Evolutionary conservation across 208 protist species (phyloP).

Genomic region (Leishmania arabica): DNA sequence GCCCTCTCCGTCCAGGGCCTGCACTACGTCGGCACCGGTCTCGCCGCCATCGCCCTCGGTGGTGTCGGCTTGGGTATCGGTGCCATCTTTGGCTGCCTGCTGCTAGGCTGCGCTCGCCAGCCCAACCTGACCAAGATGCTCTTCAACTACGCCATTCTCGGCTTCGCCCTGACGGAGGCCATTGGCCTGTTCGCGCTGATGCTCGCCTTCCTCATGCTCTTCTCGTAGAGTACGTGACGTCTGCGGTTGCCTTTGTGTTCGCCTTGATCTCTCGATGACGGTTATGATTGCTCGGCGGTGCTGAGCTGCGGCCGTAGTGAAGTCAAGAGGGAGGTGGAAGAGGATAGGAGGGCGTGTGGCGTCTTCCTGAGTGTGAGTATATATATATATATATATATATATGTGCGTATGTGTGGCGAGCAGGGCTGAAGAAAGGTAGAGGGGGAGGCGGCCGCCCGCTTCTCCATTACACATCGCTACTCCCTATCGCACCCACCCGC

Average conservation of each 20-base stretch:
- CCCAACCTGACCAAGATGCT: slow-evolving; percentile 81
- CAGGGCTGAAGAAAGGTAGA: neutral
- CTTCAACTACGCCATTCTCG: slow-evolving; percentile 87
- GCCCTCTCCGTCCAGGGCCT: slow-evolving; percentile 73
- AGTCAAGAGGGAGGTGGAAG: neutral
- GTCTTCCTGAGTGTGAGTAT: neutral
- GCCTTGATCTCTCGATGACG: neutral
- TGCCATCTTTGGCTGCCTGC: slow-evolving; percentile 72
- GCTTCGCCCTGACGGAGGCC: slow-evolving; percentile 85
- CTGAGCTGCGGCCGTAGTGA: neutral
- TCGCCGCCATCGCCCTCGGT: slow-evolving; percentile 75
- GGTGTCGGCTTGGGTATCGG: slow-evolving; percentile 73
- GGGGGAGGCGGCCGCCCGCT: neutral
- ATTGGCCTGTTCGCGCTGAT: slow-evolving; percentile 87
- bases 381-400: neutral
- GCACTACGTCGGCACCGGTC: slow-evolving; percentile 78
- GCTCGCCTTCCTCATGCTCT: slow-evolving; percentile 90
- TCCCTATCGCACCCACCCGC: neutral
- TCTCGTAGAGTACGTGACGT: slow-evolving; percentile 57
- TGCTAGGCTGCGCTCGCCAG: slow-evolving; percentile 75
- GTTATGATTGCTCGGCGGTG: neutral
- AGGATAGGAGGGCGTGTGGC: neutral
- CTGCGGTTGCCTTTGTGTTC: neutral
- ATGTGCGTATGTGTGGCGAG: neutral
- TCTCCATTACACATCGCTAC: neutral